Conservation (phyloP, 352 stramenopile species). For the Phytophthora pistaciae region DNA sequence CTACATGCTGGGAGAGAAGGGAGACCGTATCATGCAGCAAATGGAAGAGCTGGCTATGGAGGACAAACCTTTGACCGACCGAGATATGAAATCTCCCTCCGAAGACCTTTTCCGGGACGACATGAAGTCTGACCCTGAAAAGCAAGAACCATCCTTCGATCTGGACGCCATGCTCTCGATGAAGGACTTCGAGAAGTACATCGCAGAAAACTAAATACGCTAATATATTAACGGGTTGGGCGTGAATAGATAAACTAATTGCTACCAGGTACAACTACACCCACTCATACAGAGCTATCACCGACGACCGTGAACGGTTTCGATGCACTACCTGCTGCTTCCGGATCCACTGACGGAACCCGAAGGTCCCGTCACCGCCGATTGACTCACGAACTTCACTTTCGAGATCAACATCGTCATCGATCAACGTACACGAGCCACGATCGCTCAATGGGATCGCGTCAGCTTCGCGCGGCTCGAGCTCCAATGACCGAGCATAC, state of each 20-base stretch:
- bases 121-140: neutral
- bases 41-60: conserved; percentile 52
- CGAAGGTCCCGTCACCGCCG: conserved; percentile 77
- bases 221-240: conserved; percentile 35
- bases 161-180: conserved; percentile 36
- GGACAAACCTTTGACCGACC: neutral
- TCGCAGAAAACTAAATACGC: conserved; percentile 53
- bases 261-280: conserved; percentile 51
- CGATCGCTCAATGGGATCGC: conserved; percentile 69
- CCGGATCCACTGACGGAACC: conserved; percentile 83
- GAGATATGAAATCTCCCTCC: neutral
- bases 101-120: neutral
- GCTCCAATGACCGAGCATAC: conserved; percentile 73
- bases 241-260: conserved; percentile 34
- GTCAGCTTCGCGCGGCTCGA: conserved; percentile 82
- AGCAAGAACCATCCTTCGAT: conserved; percentile 15
- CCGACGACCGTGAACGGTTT: conserved; percentile 71
- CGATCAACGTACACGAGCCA: conserved; percentile 48
- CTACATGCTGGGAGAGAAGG: conserved; percentile 55
- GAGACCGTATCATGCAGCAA: conserved; percentile 56
- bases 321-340: conserved; percentile 87
- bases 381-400: conserved; percentile 84
- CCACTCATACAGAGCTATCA: conserved; percentile 72
- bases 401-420: conserved; percentile 83
- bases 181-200: conserved; percentile 61